Evolutionary conservation across 2,329 filamentous ascomycete genomes (phyloP), one percentile per base, ranked within the genome.

Genomic region (Orbilia javanica): DNA sequence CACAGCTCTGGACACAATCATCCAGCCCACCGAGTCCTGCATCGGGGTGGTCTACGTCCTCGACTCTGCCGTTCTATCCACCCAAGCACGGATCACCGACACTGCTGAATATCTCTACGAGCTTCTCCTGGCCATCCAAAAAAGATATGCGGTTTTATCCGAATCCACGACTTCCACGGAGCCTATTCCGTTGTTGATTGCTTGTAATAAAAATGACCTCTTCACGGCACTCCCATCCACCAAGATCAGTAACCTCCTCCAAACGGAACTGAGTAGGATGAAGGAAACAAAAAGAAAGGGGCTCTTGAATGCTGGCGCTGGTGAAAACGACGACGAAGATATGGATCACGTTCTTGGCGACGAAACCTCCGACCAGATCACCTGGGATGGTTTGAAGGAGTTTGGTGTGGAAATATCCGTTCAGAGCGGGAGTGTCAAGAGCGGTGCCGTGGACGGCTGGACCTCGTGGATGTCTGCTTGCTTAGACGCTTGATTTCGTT

Each of bases 121-220:
- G 79, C 86, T 96, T 0, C 88, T 99, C n/a, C 87, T 98, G 2
- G 84, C 88, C 2, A 86, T 99, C 74, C 96, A 98, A 86, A 92
- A 91, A 84, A 88, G 91, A 55, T 79, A 70, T 29, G 88, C 90
- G 60, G 88, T 89, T 31, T 84, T 85, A 77, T 84, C 85, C 44
- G 90, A 88, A 79, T 87, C 89, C 81, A 86, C 86, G 0, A 87
- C 89, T 0, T 85, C 86, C 22, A 87, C 88, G 22, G 87, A 96
- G 7, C 90, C 92, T 1, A 80, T 79, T 18, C 77, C 57, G 0
- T 88, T 99, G 6, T 87, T 99, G 39, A 86, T 99, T 36, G 94
- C 94, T 1, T 94, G 94, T 67, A 99, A 98, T 85, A 99, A 99
- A 87, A 88, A 94, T 83, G 96, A 99, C 84, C 87, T 99, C 0